phyloP scores from a whole-genome alignment of 108 stramenopile genomes.

The Mediolabrus comicus region DNA sequence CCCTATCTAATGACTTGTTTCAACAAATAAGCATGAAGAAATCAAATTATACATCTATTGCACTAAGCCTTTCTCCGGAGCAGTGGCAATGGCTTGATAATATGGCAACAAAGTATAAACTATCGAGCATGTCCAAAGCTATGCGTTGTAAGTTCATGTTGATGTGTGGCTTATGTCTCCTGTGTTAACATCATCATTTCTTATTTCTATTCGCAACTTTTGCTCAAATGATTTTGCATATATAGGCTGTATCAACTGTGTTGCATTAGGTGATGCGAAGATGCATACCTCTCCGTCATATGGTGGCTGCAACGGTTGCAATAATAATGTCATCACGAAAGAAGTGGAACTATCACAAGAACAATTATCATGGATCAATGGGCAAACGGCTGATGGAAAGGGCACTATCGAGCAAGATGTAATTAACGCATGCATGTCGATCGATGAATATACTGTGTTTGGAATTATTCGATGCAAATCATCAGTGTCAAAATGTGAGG shows the following conservation, averaged over 20 bases:
- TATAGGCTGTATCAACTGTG: constrained; percentile 22
- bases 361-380: constrained; percentile 1
- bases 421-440: constrained; percentile 1
- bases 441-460: constrained; percentile 25
- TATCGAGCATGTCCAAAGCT: constrained; percentile 22
- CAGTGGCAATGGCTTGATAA: constrained; percentile 30
- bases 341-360: constrained; percentile 1
- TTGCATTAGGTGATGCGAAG: constrained; percentile 15
- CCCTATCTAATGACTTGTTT: too few relatives aligned
- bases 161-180: too few relatives aligned
- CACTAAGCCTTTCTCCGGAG: neutral
- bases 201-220: neutral
- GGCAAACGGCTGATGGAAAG: too few relatives aligned
- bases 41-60: neutral
- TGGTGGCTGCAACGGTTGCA: neutral
- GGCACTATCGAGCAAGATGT: neutral
- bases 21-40: neutral
- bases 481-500: constrained; percentile 12
- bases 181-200: neutral
- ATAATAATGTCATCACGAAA: neutral
- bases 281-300: neutral
- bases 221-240: too few relatives aligned
- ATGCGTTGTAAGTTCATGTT: constrained; percentile 15
- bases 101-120: constrained; percentile 19
- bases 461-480: constrained; percentile 21